These are phyloP conservation scores for Yarrowia sp. DNA, from an alignment of 805 yeast genomes.

Conservation along the genomic window DNA sequence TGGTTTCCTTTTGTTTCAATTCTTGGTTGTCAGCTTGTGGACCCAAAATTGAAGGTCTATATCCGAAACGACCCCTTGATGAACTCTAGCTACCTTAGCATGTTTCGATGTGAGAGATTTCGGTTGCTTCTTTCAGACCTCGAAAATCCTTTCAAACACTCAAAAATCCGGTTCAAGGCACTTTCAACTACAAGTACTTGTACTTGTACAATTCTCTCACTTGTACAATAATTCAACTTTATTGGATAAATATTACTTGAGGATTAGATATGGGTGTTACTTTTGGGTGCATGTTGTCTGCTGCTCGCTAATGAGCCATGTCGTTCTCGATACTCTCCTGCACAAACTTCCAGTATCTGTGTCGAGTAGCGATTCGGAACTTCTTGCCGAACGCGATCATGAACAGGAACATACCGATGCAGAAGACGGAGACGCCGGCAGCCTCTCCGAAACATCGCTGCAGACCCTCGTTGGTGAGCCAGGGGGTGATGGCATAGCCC, in stretches of 20 bases:
- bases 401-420: conserved; percentile 18
- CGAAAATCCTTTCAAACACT: too few relatives aligned
- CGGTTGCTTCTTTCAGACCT: too few relatives aligned
- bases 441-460: conserved; percentile 53
- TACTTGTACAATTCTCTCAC: neutral
- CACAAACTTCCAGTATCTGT: conserved; percentile 34
- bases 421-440: conserved; percentile 26
- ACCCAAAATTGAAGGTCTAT: too few relatives aligned
- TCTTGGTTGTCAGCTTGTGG: too few relatives aligned
- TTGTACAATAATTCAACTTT: neutral
- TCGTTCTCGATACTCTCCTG: conserved; percentile 31
- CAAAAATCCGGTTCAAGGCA: too few relatives aligned
- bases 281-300: neutral
- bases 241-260: conserved; percentile 14
- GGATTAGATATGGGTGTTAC: neutral
- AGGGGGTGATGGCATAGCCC: conserved; percentile 60
- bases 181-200: neutral
- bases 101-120: too few relatives aligned
- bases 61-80: too few relatives aligned
- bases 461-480: conserved; percentile 56
- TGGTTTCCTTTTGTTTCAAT: too few relatives aligned
- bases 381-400: conserved; percentile 52
- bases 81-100: too few relatives aligned
- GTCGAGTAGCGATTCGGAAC: conserved; percentile 43
- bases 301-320: conserved; percentile 11